phyloP scores from a whole-genome alignment of 345 rosid species.

The Carallia brachiata region DNA sequence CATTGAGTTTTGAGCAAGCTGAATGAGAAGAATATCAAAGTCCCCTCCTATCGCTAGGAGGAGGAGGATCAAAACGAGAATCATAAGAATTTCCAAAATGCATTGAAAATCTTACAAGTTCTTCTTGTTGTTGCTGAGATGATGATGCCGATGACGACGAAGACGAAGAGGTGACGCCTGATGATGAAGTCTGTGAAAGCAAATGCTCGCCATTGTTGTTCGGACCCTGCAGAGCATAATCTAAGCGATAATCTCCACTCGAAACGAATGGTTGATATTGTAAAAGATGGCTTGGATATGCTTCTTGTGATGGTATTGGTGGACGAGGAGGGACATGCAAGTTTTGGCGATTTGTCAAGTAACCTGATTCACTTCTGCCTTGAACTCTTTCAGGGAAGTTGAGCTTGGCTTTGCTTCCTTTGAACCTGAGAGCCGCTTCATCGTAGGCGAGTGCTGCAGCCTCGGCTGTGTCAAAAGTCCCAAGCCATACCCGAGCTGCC shows the following conservation, averaged over 20 bases:
- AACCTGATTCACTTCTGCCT: constrained; percentile 16
- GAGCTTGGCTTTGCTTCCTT: constrained; percentile 86
- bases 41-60: constrained; percentile 1
- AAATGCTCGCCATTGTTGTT: constrained; percentile 10
- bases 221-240: constrained; percentile 16
- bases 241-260: constrained; percentile 6
- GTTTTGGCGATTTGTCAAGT: constrained; percentile 14
- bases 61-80: constrained; percentile 13
- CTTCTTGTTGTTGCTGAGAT: constrained; percentile 15
- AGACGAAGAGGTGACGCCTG: constrained; percentile 28
- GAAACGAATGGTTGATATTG: constrained; percentile 31
- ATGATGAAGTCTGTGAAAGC: constrained; percentile 7
- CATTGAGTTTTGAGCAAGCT: too few relatives aligned
- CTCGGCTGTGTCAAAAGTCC: constrained; percentile 77
- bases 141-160: constrained; percentile 22
- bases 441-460: constrained; percentile 78
- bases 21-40: constrained; percentile 11
- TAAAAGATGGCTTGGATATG: constrained; percentile 8
- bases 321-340: constrained; percentile 2
- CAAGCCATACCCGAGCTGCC: constrained; percentile 61
- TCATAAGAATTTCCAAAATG: constrained; percentile 30
- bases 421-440: constrained; percentile 78
- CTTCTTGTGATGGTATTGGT: constrained; percentile 9
- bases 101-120: constrained; percentile 15
- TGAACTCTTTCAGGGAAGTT: constrained; percentile 80